Evolutionary conservation across 352 stramenopile species (phyloP).

Genomic region (Globisporangium viniferum): DNA sequence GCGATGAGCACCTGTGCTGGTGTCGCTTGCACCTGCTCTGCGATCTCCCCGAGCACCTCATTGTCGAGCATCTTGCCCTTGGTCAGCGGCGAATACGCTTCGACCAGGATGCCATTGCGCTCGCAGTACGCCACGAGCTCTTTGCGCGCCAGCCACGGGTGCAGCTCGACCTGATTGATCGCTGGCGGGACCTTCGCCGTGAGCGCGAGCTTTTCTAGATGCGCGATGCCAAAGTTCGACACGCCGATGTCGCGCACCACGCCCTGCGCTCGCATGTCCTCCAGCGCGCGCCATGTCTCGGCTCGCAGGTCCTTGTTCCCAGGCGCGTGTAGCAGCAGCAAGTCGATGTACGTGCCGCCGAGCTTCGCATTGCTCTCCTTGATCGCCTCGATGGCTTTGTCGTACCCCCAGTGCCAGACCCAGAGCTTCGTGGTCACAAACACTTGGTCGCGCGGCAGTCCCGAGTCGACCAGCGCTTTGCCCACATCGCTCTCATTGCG

Average conservation of each 20-base stretch:
- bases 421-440: slow-evolving; percentile 87
- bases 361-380: slow-evolving; percentile 55
- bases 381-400: slow-evolving; percentile 50
- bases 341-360: slow-evolving; percentile 73
- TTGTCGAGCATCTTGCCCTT: slow-evolving; percentile 19
- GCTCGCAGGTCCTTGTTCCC: slow-evolving; percentile 34
- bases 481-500: slow-evolving; percentile 86
- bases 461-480: slow-evolving; percentile 58
- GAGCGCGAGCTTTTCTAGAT: slow-evolving; percentile 76
- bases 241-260: slow-evolving; percentile 83
- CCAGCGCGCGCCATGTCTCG: slow-evolving; percentile 52
- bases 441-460: slow-evolving; percentile 64
- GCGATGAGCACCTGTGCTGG: slow-evolving; percentile 56
- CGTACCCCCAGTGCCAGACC: slow-evolving; percentile 54
- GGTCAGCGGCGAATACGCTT: slow-evolving; percentile 59
- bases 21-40: slow-evolving; percentile 25
- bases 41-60: slow-evolving; percentile 29
- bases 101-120: slow-evolving; percentile 32
- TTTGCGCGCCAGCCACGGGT: slow-evolving; percentile 61
- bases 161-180: slow-evolving; percentile 83
- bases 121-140: slow-evolving; percentile 64
- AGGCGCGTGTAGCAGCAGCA: slow-evolving; percentile 73
- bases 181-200: slow-evolving; percentile 51
- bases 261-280: slow-evolving; percentile 45
- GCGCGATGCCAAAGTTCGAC: slow-evolving; percentile 85